Evolutionary conservation across 2,329 filamentous ascomycete species (phyloP), one percentile per base, ranked within the genome.

Genomic region (Acarospora socialis): DNA sequence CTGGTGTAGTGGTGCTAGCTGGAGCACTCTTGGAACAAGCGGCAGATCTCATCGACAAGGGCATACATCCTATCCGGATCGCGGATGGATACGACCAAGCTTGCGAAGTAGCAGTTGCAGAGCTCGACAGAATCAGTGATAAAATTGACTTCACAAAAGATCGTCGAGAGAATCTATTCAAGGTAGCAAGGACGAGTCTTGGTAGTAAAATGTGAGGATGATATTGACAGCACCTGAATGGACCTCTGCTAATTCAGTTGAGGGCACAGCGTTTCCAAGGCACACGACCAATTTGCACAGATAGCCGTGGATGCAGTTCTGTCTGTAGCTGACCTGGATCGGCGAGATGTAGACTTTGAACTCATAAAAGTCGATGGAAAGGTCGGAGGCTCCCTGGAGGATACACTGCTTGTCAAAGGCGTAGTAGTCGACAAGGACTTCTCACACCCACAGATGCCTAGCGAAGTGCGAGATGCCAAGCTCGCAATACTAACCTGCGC

Each of bases 401-500:
- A 98, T 58, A 81, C 86, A 4, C 63, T 95, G 18, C 74, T 98
- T 25, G 87, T 98, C 47, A 92, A 95, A 64, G 90, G 90, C 55
- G 90, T 98, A 44, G 92, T 98, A 55, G 73, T 98, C 56, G 90
- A 98, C 72, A 98, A 98, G 67, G 92, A 98, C 63, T 98, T 98
- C 59, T 95, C 90, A 21, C 90, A 98, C 58, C 90, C 90, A 8
- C 90, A 98, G 63, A 98, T 98, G 90, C 90, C 90, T 7, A 81
- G 80, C 30, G 84, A 94, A 60, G 87, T 98, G 43, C 72, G 68
- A 48, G 84, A 98, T 59, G 92, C 90, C 52, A 95, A 94, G 67
- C 76, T 98, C 51, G 90, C 90, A 46, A 98, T 98, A 50, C 65
- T 98, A 38, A 98, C 90, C 31, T 98, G 90, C 57, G 84, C 90